Evolutionary conservation across 2,329 filamentous ascomycete genomes (phyloP), one percentile per base, ranked within the genome.

Genomic region (Phialocephala sp.): DNA sequence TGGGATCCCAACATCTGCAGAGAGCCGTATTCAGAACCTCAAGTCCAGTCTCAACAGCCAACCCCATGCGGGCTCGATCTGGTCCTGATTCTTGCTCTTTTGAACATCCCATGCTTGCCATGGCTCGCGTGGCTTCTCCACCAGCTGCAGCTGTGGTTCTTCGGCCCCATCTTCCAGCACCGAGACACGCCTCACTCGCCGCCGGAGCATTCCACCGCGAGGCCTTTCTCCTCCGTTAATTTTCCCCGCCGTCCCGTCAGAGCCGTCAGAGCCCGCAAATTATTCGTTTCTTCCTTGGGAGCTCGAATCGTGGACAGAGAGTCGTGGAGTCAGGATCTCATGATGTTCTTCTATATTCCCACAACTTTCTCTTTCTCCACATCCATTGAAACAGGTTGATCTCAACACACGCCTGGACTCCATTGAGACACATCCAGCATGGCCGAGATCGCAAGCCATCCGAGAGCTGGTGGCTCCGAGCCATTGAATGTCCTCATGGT

Each of bases 401-500:
- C 24, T 32, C 47, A 18, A 54, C 27, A 47, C 20, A 54, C 24
- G 35, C 5, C 27, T 15, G 24, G 8, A 32, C 22, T 9, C 24
- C 27, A 37, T 20, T 27, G 50, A 63, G 24, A 41, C 54, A 24
- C 15, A 6, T 22, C 36, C 45, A 47, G 22, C 22, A 52, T 50
- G 36, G 52, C 59, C n/a, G 59, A 62, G 35, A 15, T 60, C 39
- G 22, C 57, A 37, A 41, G 32, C n/a, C 35, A 54, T 14, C 43
- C 56, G 11, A 60, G 15, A 9, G 15, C 20, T 32, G 54, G 39
- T 18, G 39, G 47, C 15, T 57, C 54, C 2, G 65, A 62, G 58
- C 74, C 73, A 52, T 64, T 76, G 54, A 71, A 76, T 66, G 75
- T 77, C 18, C 72, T 76, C 41, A 76, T 76, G 75, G 75, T 76